phyloP scores from a whole-genome alignment of 73 alveolate species.

The Paramecium sexaurelia region DNA sequence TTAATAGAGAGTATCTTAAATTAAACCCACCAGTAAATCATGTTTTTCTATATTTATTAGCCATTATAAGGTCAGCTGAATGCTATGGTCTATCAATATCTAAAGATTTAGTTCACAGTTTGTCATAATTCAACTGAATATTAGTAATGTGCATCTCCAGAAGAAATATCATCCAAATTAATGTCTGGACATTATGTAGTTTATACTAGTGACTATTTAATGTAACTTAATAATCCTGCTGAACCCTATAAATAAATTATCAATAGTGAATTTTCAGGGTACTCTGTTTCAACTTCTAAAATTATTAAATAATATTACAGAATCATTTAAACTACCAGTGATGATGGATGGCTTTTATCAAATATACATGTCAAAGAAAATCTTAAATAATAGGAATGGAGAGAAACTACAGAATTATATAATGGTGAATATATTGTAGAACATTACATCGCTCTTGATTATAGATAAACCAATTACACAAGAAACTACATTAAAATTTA shows the following conservation, averaged over 20 bases:
- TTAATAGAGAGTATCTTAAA: neutral
- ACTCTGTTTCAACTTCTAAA: neutral
- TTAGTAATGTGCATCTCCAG: neutral
- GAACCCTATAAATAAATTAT: conserved; percentile 2
- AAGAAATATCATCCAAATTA: neutral
- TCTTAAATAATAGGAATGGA: neutral
- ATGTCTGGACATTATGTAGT: conserved; percentile 31
- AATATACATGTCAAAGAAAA: neutral
- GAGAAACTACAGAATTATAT: conserved; percentile 13
- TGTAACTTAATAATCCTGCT: neutral
- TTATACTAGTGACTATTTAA: conserved; percentile 9
- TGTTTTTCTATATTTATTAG: neutral
- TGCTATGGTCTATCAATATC: conserved; percentile 17
- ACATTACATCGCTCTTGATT: neutral
- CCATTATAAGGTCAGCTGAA: neutral
- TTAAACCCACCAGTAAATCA: neutral
- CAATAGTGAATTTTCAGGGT: neutral
- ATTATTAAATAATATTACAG: neutral
- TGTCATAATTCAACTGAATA: conserved; percentile 19
- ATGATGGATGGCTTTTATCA: neutral
- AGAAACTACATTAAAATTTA: neutral
- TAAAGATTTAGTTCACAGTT: neutral
- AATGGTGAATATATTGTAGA: neutral
- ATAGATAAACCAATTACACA: neutral
- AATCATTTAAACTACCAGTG: neutral